Percentiles rank a stretch among this genome's conserved stretches.
Evolutionary conservation across 768 basidiomycete species (phyloP).

Genomic region (Naganishia vishniacii): DNA sequence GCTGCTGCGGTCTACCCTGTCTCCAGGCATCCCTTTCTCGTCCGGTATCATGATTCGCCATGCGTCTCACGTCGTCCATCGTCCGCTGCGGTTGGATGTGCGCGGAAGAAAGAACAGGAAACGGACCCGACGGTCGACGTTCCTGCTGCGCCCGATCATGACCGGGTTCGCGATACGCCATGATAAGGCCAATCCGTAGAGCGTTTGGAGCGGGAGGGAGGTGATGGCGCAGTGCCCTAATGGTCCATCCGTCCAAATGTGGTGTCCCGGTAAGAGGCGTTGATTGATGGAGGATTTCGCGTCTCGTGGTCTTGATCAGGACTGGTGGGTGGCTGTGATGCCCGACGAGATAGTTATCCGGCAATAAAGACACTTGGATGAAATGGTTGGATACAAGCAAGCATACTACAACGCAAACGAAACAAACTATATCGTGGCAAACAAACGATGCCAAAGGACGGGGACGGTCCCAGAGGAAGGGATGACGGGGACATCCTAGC

Average conservation of each 20-base stretch:
- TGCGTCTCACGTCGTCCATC: not conserved
- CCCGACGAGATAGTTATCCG: no score
- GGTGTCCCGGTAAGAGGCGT: no score
- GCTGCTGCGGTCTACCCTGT: not conserved
- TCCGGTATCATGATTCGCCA: not conserved
- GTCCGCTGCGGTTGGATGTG: not conserved
- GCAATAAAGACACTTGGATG: no score
- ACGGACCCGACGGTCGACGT: not conserved
- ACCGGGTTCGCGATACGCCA: slow-evolving; percentile 7
- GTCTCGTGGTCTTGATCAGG: no score
- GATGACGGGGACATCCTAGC: no score
- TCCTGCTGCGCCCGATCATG: not conserved
- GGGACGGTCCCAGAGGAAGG: no score
- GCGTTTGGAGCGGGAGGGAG: not conserved
- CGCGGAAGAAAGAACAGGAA: not conserved
- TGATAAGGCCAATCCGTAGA: not conserved
- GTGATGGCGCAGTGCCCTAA: not conserved
- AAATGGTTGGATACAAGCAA: no score
- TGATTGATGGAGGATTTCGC: no score
- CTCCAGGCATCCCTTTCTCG: slow-evolving; percentile 9
- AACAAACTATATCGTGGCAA: no score
- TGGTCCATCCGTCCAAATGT: not conserved
- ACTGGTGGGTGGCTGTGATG: no score
- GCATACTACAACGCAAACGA: no score
- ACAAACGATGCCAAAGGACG: no score